These are phyloP conservation scores for Pythium chondricola DNA, from an alignment of 352 stramenopile genomes.

Conservation along the genomic window DNA sequence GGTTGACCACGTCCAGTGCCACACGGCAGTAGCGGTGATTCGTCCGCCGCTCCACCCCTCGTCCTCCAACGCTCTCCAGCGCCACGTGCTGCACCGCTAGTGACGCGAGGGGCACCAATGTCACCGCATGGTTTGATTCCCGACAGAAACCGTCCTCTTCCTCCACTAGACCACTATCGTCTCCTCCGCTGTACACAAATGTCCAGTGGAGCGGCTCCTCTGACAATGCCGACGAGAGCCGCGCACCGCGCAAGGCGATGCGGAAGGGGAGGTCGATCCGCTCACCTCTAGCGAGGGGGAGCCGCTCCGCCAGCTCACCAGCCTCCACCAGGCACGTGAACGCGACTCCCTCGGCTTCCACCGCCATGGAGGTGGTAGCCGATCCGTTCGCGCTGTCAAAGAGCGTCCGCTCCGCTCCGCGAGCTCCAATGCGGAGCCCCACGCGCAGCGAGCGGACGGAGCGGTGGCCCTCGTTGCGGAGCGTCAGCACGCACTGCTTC, in stretches of 20 bases:
- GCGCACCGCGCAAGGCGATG: too few species aligned
- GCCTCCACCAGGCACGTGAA: constrained; percentile 6
- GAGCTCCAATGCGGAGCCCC: not conserved
- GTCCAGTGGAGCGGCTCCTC: constrained; percentile 45
- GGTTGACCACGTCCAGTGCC: constrained; percentile 55
- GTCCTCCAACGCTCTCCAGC: not conserved
- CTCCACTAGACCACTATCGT: not conserved
- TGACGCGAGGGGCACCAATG: constrained; percentile 45
- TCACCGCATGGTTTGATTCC: constrained; percentile 40
- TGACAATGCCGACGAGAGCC: not conserved
- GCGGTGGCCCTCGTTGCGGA: constrained; percentile 41
- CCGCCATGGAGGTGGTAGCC: too few species aligned
- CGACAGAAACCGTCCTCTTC: constrained; percentile 23
- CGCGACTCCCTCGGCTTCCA: constrained; percentile 11
- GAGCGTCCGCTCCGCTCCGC: not conserved
- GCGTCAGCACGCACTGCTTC: constrained; percentile 44
- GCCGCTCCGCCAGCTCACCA: not conserved
- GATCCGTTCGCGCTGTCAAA: too few species aligned
- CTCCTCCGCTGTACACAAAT: constrained; percentile 39
- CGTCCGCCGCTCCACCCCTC: not conserved
- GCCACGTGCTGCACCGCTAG: constrained; percentile 28
- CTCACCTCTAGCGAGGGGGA: constrained; percentile 17
- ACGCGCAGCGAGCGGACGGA: constrained; percentile 32
- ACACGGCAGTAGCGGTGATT: constrained; percentile 39
- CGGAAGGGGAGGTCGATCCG: constrained; percentile 17